These are phyloP conservation scores for Aspergillus nomiae DNA, from an alignment of 2,329 filamentous ascomycete genomes.

Conservation along the genomic window DNA sequence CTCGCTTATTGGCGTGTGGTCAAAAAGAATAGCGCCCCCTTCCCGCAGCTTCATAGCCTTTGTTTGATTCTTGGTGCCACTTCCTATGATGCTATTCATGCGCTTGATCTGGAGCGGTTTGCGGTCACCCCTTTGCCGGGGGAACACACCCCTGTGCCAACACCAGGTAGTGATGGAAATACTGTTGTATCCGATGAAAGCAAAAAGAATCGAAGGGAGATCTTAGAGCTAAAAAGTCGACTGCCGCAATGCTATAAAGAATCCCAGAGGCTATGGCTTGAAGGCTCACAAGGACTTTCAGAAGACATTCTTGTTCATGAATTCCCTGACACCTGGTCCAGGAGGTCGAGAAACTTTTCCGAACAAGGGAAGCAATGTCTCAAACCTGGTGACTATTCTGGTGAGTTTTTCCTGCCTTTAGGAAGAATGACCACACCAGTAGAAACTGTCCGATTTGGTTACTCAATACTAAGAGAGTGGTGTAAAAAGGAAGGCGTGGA, in stretches of 20 bases:
- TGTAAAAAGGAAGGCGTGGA: constrained; percentile 47
- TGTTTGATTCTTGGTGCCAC: constrained; percentile 49
- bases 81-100: constrained; percentile 48
- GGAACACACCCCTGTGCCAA: constrained; percentile 42
- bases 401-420: constrained; percentile 46
- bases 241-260: constrained; percentile 45
- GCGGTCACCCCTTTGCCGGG: constrained; percentile 42
- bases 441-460: constrained; percentile 49
- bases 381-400: constrained; percentile 38
- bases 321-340: constrained; percentile 50
- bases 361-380: constrained; percentile 38
- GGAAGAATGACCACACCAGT: constrained; percentile 44
- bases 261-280: constrained; percentile 47
- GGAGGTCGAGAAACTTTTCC: constrained; percentile 38
- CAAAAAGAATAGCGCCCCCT: constrained; percentile 38
- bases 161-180: constrained; percentile 46
- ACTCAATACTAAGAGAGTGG: constrained; percentile 50
- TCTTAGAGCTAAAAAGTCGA: constrained; percentile 42
- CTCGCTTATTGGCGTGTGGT: constrained; percentile 51
- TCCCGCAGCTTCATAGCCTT: constrained; percentile 47
- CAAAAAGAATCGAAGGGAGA: constrained; percentile 40
- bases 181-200: constrained; percentile 40
- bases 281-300: constrained; percentile 43
- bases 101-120: constrained; percentile 48
- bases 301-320: constrained; percentile 43